Conservation (phyloP, 169 alveolate species). For the Neospora caninum region DNA sequence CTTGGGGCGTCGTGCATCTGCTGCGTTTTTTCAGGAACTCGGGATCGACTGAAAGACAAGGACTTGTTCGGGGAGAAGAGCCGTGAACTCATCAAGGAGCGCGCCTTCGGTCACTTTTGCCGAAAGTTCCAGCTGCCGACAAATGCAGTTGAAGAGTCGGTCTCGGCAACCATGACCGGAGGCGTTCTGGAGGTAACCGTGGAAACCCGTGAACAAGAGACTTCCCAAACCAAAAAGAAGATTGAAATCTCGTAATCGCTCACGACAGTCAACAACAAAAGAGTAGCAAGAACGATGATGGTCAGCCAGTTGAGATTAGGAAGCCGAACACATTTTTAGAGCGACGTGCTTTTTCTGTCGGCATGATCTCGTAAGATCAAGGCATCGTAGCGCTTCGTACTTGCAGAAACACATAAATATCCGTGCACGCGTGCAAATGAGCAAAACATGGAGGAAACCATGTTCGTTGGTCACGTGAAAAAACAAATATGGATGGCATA, state of each 20-base stretch:
- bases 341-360: too few relatives aligned
- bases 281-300: not conserved
- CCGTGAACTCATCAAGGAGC: conserved; percentile 31
- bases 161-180: conserved; percentile 50
- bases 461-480: too few relatives aligned
- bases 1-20: too few relatives aligned
- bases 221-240: not conserved
- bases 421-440: too few relatives aligned
- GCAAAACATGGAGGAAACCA: too few relatives aligned
- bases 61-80: not conserved
- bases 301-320: too few relatives aligned
- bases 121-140: conserved; percentile 62
- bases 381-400: too few relatives aligned
- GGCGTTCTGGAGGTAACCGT: conserved; percentile 43
- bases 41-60: not conserved
- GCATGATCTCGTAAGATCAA: too few relatives aligned
- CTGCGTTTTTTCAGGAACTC: not conserved
- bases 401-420: too few relatives aligned
- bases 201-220: conserved; percentile 9
- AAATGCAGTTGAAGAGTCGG: conserved; percentile 55
- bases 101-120: conserved; percentile 55
- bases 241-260: not conserved
- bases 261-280: not conserved
- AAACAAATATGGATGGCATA: too few relatives aligned
- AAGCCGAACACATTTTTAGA: too few relatives aligned